Evolutionary conservation across 352 stramenopile genomes (phyloP).

Genomic region (Peronospora belbahrii): DNA sequence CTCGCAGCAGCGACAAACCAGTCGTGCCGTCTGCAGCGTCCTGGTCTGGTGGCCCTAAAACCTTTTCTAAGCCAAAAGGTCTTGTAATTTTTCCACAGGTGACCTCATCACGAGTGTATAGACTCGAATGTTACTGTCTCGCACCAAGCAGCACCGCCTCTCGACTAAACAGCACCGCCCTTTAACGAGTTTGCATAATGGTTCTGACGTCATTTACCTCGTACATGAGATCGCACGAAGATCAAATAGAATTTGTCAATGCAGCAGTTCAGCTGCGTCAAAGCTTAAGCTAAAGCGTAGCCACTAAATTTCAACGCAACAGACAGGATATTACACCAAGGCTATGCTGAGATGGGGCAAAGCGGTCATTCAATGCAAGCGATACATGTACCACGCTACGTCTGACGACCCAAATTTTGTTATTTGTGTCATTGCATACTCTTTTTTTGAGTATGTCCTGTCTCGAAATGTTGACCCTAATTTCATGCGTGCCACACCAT

Average conservation of each 20-base stretch:
- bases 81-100: no score
- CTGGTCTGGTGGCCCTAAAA: neutral
- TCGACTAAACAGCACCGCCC: no score
- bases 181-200: neutral
- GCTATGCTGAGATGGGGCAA: no score
- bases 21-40: slow-evolving; percentile 7
- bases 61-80: slow-evolving; percentile 4
- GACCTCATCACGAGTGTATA: no score
- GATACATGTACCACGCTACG: no score
- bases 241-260: neutral
- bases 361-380: no score
- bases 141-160: no score
- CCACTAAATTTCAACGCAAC: no score
- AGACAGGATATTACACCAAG: no score
- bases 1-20: slow-evolving; percentile 7
- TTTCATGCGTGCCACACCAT: neutral
- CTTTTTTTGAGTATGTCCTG: neutral
- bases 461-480: neutral
- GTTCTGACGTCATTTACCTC: neutral
- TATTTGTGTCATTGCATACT: no score
- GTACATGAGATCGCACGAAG: neutral
- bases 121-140: no score
- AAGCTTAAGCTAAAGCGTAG: neutral
- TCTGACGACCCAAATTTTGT: no score
- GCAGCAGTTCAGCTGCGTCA: neutral